phyloP scores from a whole-genome alignment of 2,329 filamentous ascomycete genomes.

The Penicillium sp. region DNA sequence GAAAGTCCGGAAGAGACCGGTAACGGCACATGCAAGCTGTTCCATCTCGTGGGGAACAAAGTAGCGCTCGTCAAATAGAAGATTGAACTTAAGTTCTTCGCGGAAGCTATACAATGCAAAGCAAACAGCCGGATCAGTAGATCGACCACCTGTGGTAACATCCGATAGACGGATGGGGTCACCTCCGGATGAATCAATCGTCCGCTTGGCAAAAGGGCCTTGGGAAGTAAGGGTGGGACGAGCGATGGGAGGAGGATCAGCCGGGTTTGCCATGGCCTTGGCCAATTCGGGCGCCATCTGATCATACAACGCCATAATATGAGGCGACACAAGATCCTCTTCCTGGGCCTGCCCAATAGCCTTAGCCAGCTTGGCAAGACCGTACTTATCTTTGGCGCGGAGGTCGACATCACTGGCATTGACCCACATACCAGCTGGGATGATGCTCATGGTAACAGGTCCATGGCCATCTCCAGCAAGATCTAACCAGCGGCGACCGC shows the following conservation, averaged over 20 bases:
- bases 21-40: not conserved
- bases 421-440: not conserved
- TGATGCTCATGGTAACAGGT: not conserved
- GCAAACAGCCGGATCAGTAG: not conserved
- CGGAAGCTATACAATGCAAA: not conserved
- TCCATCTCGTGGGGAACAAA: not conserved
- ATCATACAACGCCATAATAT: not conserved
- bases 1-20: not conserved
- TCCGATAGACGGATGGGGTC: not conserved
- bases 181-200: not conserved
- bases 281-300: not conserved
- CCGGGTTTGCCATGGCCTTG: not conserved
- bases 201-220: not conserved
- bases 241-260: not conserved
- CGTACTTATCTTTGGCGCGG: not conserved
- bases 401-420: not conserved
- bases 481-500: not conserved
- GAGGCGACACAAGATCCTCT: not conserved
- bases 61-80: not conserved
- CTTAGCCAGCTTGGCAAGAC: not conserved
- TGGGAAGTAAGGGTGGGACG: not conserved
- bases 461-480: not conserved
- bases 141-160: not conserved
- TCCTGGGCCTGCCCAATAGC: not conserved
- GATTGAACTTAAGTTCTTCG: not conserved